These are phyloP conservation scores for Saccharum officinarum DNA, from an alignment of 176 grass and related monocot species.

Conservation along the genomic window DNA sequence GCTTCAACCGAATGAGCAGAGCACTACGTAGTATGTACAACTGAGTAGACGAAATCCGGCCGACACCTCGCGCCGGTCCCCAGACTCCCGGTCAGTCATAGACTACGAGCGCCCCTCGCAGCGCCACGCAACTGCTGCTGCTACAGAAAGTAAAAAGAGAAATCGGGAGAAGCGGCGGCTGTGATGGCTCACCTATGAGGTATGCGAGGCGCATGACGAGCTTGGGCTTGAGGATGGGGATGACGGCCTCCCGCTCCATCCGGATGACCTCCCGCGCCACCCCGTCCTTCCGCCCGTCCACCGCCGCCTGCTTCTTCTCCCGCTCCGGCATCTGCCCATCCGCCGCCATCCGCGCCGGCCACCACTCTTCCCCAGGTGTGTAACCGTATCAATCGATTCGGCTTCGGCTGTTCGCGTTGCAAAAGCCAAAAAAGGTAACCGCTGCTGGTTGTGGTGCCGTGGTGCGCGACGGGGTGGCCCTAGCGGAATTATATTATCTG, in stretches of 20 bases:
- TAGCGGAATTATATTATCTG: conserved; percentile 22
- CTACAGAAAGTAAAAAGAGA: background rate
- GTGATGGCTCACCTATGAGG: conserved; percentile 53
- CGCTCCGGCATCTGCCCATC: background rate
- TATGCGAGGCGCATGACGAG: conserved; percentile 74
- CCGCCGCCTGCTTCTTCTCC: background rate
- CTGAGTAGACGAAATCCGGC: too few species aligned
- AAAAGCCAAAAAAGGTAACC: background rate
- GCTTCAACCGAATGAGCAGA: background rate
- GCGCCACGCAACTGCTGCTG: background rate
- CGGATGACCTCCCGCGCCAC: conserved; percentile 63
- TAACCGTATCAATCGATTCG: background rate
- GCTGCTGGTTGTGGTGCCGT: background rate
- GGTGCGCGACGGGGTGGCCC: conserved; percentile 19
- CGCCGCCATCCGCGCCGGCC: background rate
- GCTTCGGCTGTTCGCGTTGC: background rate
- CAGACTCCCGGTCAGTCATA: background rate
- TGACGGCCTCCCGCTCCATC: conserved; percentile 78
- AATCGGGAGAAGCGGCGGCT: background rate
- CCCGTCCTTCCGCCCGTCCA: conserved; percentile 40
- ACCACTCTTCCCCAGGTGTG: background rate
- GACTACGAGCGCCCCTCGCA: background rate
- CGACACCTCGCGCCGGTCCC: background rate
- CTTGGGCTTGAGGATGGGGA: conserved; percentile 80
- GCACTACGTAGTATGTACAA: background rate